Evolutionary conservation across 768 basidiomycete species (phyloP).

Genomic region (Amanita fuliginea): DNA sequence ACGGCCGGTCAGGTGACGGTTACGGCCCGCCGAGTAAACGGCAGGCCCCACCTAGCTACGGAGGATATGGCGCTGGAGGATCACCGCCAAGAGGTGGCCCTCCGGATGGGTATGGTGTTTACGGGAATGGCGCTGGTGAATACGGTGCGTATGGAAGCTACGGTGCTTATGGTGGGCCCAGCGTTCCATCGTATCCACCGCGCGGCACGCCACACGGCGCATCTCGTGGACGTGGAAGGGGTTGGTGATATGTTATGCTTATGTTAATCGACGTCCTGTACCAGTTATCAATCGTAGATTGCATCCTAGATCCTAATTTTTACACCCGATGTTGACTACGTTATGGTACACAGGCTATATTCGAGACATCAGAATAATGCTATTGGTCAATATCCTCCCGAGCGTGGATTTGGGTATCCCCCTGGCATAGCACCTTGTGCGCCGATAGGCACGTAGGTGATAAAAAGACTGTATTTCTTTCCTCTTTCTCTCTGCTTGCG

Average conservation of each 20-base stretch:
- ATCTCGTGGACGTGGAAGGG: conserved; percentile 39
- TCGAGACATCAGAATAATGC: background rate
- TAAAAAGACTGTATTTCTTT: conserved; percentile 52
- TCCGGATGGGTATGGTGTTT: conserved; percentile 18
- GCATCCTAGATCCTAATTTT: background rate
- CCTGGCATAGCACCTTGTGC: conserved; percentile 14
- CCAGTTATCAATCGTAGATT: too few relatives aligned
- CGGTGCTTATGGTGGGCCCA: conserved; percentile 21
- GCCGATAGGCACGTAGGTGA: conserved; percentile 33
- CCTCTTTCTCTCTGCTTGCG: conserved; percentile 48
- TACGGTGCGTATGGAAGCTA: conserved; percentile 16
- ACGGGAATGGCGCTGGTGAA: conserved; percentile 19
- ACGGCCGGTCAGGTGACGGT: conserved; percentile 18
- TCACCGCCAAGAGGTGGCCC: conserved; percentile 9
- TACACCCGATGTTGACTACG: background rate
- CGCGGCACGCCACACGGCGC: conserved; percentile 6
- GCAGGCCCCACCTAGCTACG: conserved; percentile 11
- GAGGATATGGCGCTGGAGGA: conserved; percentile 15
- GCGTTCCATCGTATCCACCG: background rate
- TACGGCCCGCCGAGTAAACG: conserved; percentile 2
- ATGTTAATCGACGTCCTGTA: background rate
- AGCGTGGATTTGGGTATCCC: conserved; percentile 8
- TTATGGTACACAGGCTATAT: background rate
- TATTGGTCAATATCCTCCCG: conserved; percentile 8
- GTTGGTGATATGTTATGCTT: conserved; percentile 20